Evolutionary conservation across 106 monocot species (phyloP).

Genomic region (Allium sativum): DNA sequence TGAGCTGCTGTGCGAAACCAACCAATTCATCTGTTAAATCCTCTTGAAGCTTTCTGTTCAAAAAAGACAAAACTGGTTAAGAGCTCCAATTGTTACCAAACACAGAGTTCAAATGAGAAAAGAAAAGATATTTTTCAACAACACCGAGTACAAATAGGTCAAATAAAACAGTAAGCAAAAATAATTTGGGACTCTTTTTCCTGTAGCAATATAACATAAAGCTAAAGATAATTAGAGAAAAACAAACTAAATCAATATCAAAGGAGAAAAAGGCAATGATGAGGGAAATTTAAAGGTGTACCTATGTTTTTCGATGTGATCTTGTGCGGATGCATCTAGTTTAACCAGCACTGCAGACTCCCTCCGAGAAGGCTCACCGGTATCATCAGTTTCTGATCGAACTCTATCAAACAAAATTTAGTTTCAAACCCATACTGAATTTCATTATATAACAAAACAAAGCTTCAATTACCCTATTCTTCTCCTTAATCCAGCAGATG

Average conservation of each 20-base stretch:
- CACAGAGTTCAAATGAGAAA: no score
- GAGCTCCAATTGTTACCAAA: no score
- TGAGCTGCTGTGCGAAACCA: conserved; percentile 71
- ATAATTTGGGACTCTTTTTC: no score
- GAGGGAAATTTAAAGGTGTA: not conserved
- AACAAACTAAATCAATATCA: no score
- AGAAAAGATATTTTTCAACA: no score
- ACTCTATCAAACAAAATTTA: conserved; percentile 18
- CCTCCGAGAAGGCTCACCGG: conserved; percentile 17
- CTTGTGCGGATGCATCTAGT: conserved; percentile 50
- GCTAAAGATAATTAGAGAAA: no score
- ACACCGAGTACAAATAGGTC: no score
- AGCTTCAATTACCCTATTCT: conserved; percentile 33
- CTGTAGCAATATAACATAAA: no score
- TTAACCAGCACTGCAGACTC: conserved; percentile 26
- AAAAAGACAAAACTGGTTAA: not conserved
- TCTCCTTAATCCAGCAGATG: conserved; percentile 35
- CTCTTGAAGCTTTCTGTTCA: conserved; percentile 79
- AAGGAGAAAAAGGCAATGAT: no score
- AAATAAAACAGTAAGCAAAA: no score
- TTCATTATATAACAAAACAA: not conserved
- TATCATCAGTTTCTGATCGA: conserved; percentile 23
- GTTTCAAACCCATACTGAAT: not conserved
- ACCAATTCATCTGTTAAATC: conserved; percentile 98
- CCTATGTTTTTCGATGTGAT: conserved; percentile 80